phyloP scores from a whole-genome alignment of 1,284 basidiomycete species.

The Flammula alnicola region DNA sequence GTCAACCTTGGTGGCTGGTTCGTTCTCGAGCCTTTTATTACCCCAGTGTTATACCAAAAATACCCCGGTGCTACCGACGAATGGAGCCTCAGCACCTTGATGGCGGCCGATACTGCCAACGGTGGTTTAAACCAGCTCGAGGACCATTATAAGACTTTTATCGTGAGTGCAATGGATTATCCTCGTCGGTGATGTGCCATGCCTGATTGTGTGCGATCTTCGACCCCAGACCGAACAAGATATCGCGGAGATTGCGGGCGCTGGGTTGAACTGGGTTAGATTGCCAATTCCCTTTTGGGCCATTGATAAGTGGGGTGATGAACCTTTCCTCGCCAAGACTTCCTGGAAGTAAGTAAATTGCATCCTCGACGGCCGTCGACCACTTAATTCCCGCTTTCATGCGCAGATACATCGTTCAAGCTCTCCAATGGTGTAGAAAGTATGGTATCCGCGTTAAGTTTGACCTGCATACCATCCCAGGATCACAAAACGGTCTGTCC shows the following conservation, averaged over 20 bases:
- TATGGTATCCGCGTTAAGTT: constrained; percentile 87
- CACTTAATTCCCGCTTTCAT: constrained; percentile 39
- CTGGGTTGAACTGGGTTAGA: constrained; percentile 87
- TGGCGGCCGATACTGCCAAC: constrained; percentile 63
- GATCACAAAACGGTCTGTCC: too few species aligned
- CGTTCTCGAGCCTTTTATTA: too few species aligned
- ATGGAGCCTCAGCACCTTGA: constrained; percentile 33
- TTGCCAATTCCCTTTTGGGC: constrained; percentile 89
- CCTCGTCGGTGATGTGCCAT: background rate
- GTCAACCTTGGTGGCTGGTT: too few species aligned
- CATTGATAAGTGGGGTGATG: constrained; percentile 71
- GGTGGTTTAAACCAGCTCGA: constrained; percentile 67
- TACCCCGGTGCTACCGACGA: too few species aligned
- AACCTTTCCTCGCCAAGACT: too few species aligned
- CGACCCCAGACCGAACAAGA: too few species aligned
- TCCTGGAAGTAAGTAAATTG: too few species aligned
- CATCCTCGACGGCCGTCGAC: too few species aligned
- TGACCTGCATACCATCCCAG: too few species aligned
- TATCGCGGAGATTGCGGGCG: constrained; percentile 85
- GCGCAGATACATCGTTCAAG: constrained; percentile 72
- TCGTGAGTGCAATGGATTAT: constrained; percentile 54
- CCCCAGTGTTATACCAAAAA: too few species aligned
- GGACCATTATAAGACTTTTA: constrained; percentile 82
- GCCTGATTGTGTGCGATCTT: constrained; percentile 9
- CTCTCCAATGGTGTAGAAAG: constrained; percentile 84